Evolutionary conservation across 2,329 filamentous ascomycete genomes (phyloP).

Genomic region (Aspergillus ustus): DNA sequence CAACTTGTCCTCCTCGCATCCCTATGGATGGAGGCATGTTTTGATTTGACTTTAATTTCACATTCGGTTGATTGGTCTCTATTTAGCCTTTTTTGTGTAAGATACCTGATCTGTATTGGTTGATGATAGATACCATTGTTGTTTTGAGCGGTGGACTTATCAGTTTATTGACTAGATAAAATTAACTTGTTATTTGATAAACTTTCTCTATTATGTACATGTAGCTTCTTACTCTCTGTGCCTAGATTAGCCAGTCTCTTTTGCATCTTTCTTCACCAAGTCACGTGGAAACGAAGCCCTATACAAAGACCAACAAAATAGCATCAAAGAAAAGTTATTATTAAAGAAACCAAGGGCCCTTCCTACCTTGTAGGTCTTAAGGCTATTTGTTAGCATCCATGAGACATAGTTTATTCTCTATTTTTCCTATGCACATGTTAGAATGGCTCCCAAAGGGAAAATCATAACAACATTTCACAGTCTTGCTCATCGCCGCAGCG

Average conservation of each 20-base stretch:
- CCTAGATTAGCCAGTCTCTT: background rate
- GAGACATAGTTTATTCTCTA: background rate
- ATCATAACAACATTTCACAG: background rate
- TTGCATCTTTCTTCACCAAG: background rate
- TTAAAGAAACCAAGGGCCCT: background rate
- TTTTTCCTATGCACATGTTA: background rate
- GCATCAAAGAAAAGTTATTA: background rate
- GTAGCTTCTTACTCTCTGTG: background rate
- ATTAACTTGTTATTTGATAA: background rate
- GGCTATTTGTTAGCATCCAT: background rate
- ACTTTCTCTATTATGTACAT: background rate
- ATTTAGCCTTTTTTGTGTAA: slow-evolving; percentile 14
- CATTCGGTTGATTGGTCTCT: slow-evolving; percentile 7
- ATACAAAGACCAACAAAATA: slow-evolving; percentile 12
- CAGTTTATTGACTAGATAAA: background rate
- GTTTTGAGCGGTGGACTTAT: slow-evolving; percentile 17
- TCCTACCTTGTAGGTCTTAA: background rate
- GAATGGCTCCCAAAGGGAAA: background rate
- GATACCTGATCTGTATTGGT: slow-evolving; percentile 15
- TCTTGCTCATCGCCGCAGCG: slow-evolving; percentile 8
- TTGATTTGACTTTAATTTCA: slow-evolving; percentile 25
- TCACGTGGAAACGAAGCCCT: slow-evolving; percentile 20
- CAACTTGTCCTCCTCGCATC: slow-evolving; percentile 36
- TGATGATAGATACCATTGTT: slow-evolving; percentile 20
- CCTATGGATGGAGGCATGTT: slow-evolving; percentile 46